Conservation (phyloP, 2,329 filamentous ascomycete genomes). For the Pezicula neosporulosa region DNA sequence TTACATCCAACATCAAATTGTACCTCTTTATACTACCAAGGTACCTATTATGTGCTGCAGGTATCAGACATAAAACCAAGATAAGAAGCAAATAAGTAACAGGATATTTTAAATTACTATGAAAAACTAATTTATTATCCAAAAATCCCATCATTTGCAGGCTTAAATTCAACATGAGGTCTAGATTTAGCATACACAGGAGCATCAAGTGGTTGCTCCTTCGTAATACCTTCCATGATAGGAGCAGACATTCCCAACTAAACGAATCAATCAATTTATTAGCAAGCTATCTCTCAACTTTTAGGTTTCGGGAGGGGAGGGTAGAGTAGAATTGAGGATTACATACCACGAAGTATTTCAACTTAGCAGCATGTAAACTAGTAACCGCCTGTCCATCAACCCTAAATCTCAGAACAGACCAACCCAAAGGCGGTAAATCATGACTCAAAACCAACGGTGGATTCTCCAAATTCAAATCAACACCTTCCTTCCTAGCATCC, state of each 20-base stretch:
- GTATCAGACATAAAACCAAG: too few species aligned
- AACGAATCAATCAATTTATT: not conserved
- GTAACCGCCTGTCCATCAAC: not conserved
- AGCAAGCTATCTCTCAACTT: not conserved
- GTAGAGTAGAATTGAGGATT: too few species aligned
- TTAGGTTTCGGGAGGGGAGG: not conserved
- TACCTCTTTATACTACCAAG: too few species aligned
- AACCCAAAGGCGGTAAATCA: not conserved
- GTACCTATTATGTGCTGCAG: too few species aligned
- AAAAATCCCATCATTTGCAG: not conserved
- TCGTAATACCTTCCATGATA: not conserved
- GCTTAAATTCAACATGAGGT: not conserved
- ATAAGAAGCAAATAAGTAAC: too few species aligned
- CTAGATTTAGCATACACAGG: not conserved
- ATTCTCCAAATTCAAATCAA: not conserved
- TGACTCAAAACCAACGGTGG: not conserved
- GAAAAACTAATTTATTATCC: too few species aligned
- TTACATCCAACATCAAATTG: too few species aligned
- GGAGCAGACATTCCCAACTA: not conserved
- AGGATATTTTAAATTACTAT: too few species aligned
- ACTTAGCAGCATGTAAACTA: not conserved
- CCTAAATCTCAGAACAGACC: not conserved
- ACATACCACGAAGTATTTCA: not conserved
- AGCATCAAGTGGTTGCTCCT: not conserved
- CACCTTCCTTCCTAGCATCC: not conserved